Base-by-base conservation (phyloP, 2,329 filamentous ascomycete genomes). In the Nemania sp. region DNA sequence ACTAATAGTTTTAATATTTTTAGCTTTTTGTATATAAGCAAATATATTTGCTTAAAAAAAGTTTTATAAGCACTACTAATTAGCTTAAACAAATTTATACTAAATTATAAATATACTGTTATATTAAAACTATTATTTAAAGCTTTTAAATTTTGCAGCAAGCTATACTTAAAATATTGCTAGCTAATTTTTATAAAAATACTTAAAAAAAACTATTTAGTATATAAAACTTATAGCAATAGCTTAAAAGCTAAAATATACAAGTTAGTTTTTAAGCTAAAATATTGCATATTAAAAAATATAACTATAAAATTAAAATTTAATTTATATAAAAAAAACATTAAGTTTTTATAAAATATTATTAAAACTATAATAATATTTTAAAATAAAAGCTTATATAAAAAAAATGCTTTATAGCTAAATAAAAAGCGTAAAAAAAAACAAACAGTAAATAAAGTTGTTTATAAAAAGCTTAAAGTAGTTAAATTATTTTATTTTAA, bases 321-420 rank as follows among this genome's bases (percentile, higher is more conserved):
- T n/a, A 29, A 52, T 24, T 52, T 27, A 27, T 52, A 52, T 52
- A 52, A 52, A 52, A 29, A 52, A 29, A 52, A 24, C 22, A 52
- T 26, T 27, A 27, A 13, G 10, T 52, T 52, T 52, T 52, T 29
- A 29, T 52, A 52, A 29, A 29, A 52, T 29, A 24, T 29, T 27
- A 52, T 52, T n/a, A 38, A 38, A 35, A 29, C 29, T 35, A 54
- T 54, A 54, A 27, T 5, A 49, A 22, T 49, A 5, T 49, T 49
- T 22, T 22, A 49, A 22, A 49, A 22, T 49, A 22, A 49, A 49
- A 22, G 45, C 22, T 49, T 22, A 5, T n/a, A 20, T 45, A 6
- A 45, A 18, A 45, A 45, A 45, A 18, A 45, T 45, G 15, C 5
- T 45, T 45, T 18, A 45, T 18, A 45, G 5, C 15, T 15, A 15